phyloP scores from a whole-genome alignment of 768 basidiomycete genomes.

The Tulasnella sp. region DNA sequence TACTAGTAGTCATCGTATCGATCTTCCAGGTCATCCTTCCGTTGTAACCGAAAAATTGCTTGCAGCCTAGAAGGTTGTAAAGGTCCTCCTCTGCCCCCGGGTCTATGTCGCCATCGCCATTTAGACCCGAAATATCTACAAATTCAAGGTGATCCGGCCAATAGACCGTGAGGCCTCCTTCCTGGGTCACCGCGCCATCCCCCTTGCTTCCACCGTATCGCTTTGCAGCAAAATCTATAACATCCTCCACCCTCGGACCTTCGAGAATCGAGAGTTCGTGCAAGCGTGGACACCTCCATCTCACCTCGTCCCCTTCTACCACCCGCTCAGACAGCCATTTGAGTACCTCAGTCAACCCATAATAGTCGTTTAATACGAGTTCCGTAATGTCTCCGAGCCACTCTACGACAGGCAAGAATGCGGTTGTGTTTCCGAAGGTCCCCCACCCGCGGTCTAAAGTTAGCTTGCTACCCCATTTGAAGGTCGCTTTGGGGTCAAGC shows the following conservation, averaged over 20 bases:
- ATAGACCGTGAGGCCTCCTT: neutral
- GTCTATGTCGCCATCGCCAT: neutral
- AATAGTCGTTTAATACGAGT: neutral
- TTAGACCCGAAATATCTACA: neutral
- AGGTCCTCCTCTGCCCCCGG: neutral
- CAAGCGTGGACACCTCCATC: neutral
- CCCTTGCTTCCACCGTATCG: neutral
- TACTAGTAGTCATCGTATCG: neutral
- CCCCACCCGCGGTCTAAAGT: neutral
- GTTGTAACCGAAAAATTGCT: too few relatives aligned
- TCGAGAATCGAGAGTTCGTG: neutral
- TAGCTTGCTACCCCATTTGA: neutral
- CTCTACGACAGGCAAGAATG: neutral
- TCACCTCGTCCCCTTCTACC: neutral
- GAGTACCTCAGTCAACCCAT: neutral
- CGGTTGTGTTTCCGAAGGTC: neutral
- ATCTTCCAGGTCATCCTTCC: too few relatives aligned
- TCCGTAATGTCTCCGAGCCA: neutral
- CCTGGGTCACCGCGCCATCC: neutral
- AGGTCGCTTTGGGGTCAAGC: neutral
- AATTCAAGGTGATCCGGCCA: neutral
- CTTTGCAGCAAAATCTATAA: neutral
- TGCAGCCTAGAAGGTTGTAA: neutral
- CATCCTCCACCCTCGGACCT: neutral
- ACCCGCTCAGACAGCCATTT: neutral